Conservation (phyloP, 768 basidiomycete genomes). For the Russula foetens region DNA sequence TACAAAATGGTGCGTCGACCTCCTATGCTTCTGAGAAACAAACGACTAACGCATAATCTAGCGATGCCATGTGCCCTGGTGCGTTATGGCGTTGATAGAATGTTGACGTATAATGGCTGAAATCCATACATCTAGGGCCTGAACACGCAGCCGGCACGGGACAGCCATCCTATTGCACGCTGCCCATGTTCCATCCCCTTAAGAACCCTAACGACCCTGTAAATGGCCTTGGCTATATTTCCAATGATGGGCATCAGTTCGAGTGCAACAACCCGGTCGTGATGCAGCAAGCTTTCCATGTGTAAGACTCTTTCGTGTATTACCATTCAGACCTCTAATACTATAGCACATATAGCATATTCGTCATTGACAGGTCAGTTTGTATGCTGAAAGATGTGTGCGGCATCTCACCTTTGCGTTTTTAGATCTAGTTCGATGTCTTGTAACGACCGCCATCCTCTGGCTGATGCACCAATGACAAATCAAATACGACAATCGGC, state of each 20-base stretch:
- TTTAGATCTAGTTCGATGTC: constrained; percentile 48
- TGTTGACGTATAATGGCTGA: neutral
- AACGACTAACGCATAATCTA: constrained; percentile 19
- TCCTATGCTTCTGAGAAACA: neutral
- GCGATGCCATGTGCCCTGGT: constrained; percentile 48
- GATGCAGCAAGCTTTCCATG: constrained; percentile 49
- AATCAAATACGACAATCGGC: constrained; percentile 29
- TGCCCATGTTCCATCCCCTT: constrained; percentile 45
- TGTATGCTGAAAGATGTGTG: constrained; percentile 17
- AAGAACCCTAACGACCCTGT: constrained; percentile 25
- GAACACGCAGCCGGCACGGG: constrained; percentile 39
- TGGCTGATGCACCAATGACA: constrained; percentile 35
- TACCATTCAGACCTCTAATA: neutral
- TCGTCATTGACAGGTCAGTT: constrained; percentile 45
- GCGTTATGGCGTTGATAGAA: too few relatives aligned
- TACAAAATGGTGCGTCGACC: constrained; percentile 38
- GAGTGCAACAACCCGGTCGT: constrained; percentile 45
- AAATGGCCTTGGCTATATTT: constrained; percentile 38
- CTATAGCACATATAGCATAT: constrained; percentile 28
- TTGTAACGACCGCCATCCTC: constrained; percentile 33
- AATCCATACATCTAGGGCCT: constrained; percentile 29
- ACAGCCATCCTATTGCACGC: constrained; percentile 45
- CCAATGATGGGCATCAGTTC: constrained; percentile 50
- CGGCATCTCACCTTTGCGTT: neutral
- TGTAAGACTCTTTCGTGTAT: constrained; percentile 32